These are phyloP conservation scores for Podospora comata DNA, from an alignment of 495 filamentous ascomycete genomes.

Conservation along the genomic window DNA sequence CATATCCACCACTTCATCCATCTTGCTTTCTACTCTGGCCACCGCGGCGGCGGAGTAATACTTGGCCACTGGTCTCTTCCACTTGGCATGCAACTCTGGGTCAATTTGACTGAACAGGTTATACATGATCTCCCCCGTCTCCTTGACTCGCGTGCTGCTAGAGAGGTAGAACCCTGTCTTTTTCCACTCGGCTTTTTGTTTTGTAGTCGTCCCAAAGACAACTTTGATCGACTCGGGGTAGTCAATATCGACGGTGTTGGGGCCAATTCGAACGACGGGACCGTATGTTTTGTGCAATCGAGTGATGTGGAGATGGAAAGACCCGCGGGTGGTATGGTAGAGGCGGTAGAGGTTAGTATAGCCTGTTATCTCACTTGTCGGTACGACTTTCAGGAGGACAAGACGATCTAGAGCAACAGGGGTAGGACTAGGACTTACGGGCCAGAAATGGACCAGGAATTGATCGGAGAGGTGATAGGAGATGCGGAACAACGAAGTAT, in stretches of 20 bases:
- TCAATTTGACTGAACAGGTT: slow-evolving; percentile 39
- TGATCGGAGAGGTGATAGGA: neutral
- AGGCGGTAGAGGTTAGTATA: slow-evolving; percentile 30
- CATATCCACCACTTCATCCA: slow-evolving; percentile 30
- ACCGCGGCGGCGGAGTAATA: slow-evolving; percentile 35
- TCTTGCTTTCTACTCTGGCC: slow-evolving; percentile 29
- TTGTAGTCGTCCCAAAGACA: slow-evolving; percentile 20
- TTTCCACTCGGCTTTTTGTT: neutral
- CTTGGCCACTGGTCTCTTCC: slow-evolving; percentile 38
- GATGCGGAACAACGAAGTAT: neutral
- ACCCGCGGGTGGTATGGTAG: slow-evolving; percentile 17
- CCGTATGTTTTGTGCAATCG: slow-evolving; percentile 40
- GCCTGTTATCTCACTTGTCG: slow-evolving; percentile 4
- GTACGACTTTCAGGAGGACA: neutral
- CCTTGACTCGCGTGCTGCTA: slow-evolving; percentile 31
- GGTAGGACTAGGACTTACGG: neutral
- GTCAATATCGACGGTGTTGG: slow-evolving; percentile 40
- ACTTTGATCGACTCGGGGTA: slow-evolving; percentile 29
- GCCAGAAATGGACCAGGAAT: neutral
- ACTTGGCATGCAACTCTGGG: slow-evolving; percentile 26
- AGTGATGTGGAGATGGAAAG: slow-evolving; percentile 19
- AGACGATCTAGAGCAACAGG: neutral
- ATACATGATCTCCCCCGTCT: slow-evolving; percentile 33
- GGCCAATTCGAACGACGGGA: slow-evolving; percentile 37
- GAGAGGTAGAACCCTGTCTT: slow-evolving; percentile 38